Base-by-base conservation (phyloP, 2,329 filamentous ascomycete species). In the Fusarium sp. region DNA sequence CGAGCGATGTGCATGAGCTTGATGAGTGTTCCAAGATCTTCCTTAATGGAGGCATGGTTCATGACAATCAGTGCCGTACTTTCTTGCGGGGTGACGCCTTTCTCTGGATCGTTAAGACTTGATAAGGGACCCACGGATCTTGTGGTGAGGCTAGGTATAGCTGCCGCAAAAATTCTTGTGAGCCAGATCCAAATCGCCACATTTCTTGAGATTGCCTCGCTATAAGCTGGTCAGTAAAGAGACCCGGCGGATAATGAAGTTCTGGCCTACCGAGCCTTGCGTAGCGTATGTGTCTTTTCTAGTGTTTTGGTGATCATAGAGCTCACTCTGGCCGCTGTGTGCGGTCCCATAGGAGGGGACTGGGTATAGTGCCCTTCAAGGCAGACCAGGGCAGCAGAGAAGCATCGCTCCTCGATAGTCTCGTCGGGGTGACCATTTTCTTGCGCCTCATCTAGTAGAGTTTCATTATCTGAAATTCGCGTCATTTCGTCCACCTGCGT, bases 1-100 rank as follows among this genome's bases (percentile, higher is more conserved):
- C 89, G 81, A 2, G 88, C 87, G 74, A 91, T 89, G 65, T 90
- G 87, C 86, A 91, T 88, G 62, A 91, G 81, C 79, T 90, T 90
- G 81, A 90, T 90, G 56, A 91, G 81, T 62, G 88, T 86, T 56
- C 87, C 85, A 59, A 91, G 78, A 62, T 91, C 88, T 63, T 90
- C 87, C 73, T 89, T 88, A 62, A 91, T 83, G 27, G 83, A 82
- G 8, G 82, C 83, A 73, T 90, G 88, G 76, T 91, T 89, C 79
- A 87, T 87, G 38, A 90, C 84, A 64, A 91, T 90, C 40, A 91
- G 80, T 18, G 85, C 83, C 2, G 88, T 89, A 77, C 87, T 89
- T 77, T 91, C 88, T 38, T 88, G 86, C 4, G 87, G 84, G n/a
- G 85, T 88, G 57, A 87, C 84, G 32, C 85, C 84, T 69, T 85